These are phyloP conservation scores for Dioszegia hungarica DNA, from an alignment of 768 basidiomycete genomes.

Conservation along the genomic window DNA sequence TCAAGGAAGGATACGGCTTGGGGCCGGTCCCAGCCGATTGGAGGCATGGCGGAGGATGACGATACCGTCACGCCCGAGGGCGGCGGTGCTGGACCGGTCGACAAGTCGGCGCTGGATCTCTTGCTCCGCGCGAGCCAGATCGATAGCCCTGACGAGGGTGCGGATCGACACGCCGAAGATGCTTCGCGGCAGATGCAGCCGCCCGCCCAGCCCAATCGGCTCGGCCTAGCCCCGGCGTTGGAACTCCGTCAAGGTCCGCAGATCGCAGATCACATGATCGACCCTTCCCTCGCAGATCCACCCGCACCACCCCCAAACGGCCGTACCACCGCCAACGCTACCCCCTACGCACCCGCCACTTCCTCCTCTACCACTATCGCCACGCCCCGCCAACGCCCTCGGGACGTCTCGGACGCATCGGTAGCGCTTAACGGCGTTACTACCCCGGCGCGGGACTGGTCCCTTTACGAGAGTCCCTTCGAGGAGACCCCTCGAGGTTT, in stretches of 20 bases:
- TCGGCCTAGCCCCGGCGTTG: not conserved
- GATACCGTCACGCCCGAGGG: not conserved
- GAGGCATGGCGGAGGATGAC: conserved; percentile 5
- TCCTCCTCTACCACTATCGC: not conserved
- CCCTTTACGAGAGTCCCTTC: conserved; percentile 3
- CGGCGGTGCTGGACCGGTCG: not conserved
- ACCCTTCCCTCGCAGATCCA: conserved; percentile 13
- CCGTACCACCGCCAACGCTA: not conserved
- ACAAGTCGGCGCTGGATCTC: conserved; percentile 30
- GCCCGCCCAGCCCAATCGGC: too few species aligned
- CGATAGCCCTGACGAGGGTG: conserved; percentile 17
- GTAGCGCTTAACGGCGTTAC: not conserved
- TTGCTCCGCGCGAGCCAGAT: conserved; percentile 36
- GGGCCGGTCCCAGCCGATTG: conserved; percentile 1
- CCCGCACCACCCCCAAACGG: conserved; percentile 1
- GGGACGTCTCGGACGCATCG: conserved; percentile 14
- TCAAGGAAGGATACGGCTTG: conserved; percentile 5
- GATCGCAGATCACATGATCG: conserved; percentile 25
- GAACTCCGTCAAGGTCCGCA: not conserved
- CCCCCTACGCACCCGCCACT: not conserved
- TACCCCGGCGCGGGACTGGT: conserved; percentile 11
- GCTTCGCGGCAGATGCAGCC: too few species aligned
- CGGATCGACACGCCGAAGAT: not conserved
- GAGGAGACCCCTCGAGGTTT: not conserved
- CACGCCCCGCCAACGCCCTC: conserved; percentile 17